These are phyloP conservation scores for Scopulariopsis brevicaulis DNA, from an alignment of 2,329 filamentous ascomycete species.

Conservation along the genomic window DNA sequence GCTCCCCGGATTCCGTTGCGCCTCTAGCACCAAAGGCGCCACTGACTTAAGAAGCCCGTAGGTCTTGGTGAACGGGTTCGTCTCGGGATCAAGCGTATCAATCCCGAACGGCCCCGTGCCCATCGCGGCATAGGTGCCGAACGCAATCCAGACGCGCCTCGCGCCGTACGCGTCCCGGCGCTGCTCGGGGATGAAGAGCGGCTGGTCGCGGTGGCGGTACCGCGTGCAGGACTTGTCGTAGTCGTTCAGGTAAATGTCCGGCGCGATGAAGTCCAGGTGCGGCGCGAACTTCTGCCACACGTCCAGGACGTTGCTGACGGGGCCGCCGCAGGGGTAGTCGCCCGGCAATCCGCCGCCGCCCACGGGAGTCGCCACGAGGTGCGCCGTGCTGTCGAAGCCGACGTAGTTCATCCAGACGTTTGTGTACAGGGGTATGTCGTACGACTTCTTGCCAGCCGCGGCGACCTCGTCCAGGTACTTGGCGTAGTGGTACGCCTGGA, in stretches of 20 bases:
- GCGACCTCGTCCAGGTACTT: constrained; percentile 14
- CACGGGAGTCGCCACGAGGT: constrained; percentile 9
- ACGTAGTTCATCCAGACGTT: constrained; percentile 17
- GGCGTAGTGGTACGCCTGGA: constrained; percentile 17
- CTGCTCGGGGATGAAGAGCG: constrained; percentile 36
- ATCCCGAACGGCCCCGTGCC: constrained; percentile 21
- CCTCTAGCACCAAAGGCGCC: constrained; percentile 15
- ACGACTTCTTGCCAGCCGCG: constrained; percentile 12
- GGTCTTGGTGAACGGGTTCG: constrained; percentile 17
- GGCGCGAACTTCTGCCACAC: constrained; percentile 23
- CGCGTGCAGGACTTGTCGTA: constrained; percentile 21
- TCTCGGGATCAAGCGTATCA: constrained; percentile 13
- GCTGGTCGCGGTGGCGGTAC: constrained; percentile 25
- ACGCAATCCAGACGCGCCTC: constrained; percentile 22
- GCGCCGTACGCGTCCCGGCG: constrained; percentile 28
- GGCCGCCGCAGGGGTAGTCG: constrained; percentile 17
- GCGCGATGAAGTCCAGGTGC: constrained; percentile 26
- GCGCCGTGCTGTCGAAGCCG: constrained; percentile 10
- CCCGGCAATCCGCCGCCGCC: constrained; percentile 16
- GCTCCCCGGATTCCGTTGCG: constrained; percentile 19
- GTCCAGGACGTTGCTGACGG: constrained; percentile 13
- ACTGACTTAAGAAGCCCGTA: constrained; percentile 18
- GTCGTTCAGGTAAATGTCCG: constrained; percentile 16
- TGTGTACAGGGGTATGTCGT: constrained; percentile 13
- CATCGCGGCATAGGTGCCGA: constrained; percentile 10